Evolutionary conservation across 1,284 basidiomycete species (phyloP).

Genomic region (Golubevia pallescens): DNA sequence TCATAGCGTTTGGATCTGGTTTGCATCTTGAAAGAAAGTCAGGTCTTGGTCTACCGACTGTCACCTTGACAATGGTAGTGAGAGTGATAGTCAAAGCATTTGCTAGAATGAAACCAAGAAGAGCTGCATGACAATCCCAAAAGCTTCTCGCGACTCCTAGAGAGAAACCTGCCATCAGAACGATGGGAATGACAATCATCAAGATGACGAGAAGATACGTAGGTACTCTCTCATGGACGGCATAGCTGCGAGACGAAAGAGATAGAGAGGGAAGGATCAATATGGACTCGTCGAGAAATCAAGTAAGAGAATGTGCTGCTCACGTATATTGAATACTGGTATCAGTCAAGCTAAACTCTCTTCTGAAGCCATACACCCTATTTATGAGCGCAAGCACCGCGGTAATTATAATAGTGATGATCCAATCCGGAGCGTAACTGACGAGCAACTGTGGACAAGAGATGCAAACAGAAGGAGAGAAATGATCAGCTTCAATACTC

Average conservation of each 20-base stretch:
- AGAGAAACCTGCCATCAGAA: constrained; percentile 20
- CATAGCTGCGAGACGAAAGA: constrained; percentile 51
- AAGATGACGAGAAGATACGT: constrained; percentile 22
- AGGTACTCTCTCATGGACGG: constrained; percentile 39
- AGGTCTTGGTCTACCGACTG: constrained; percentile 45
- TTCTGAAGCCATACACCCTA: constrained; percentile 44
- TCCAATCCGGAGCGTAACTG: constrained; percentile 45
- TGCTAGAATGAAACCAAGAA: constrained; percentile 46
- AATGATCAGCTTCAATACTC: too few species aligned
- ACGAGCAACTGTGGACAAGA: neutral
- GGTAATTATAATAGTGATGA: constrained; percentile 38
- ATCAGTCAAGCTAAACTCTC: constrained; percentile 47
- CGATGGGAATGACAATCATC: constrained; percentile 26
- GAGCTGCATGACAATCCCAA: constrained; percentile 41
- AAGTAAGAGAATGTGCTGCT: neutral
- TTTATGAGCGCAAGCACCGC: constrained; percentile 30
- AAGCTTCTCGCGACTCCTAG: constrained; percentile 23
- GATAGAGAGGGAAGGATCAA: constrained; percentile 5
- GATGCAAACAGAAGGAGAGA: too few species aligned
- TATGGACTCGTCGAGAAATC: neutral
- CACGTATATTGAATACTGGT: constrained; percentile 1
- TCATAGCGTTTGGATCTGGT: constrained; percentile 20
- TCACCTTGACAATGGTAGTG: constrained; percentile 47
- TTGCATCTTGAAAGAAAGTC: constrained; percentile 54
- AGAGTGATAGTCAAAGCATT: constrained; percentile 37